Base-by-base conservation (phyloP, 169 alveolate genomes). In the Plasmodium fragile region DNA sequence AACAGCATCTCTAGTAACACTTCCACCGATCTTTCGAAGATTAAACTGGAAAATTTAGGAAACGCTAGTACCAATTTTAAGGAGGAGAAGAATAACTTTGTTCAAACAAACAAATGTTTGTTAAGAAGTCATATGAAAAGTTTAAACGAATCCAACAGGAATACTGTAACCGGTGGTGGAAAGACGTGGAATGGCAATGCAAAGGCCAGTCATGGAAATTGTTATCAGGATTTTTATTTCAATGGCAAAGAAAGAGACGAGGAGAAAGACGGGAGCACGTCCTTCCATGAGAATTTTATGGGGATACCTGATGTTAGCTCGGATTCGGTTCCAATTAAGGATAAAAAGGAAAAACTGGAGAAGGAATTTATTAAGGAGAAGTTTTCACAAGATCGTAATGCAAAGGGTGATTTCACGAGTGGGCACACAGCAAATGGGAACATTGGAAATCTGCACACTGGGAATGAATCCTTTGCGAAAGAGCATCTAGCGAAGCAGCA, bases 361-460 rank as follows among this genome's bases (percentile, higher is more conserved):
- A 41, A 8, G 4, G 59, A 81, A 11, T 81, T 81, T 81, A 25
- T 55, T 22, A 81, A 22, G 59, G 79, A 81, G 22, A 16, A 81
- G 16, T 81, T 81, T 55, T 32, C 70, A 22, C 59, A 53, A n/a
- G 80, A 85, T 10, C 75, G 0, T 22, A 2, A 8, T 6, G n/a
- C 30, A 7, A 79, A 25, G 55, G 65, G 32, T 11, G 7, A 79
- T 8, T 79, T 79, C 30, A 30, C 32, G 13, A 6, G 59, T 49
- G 59, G 1, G 52, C 11, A 41, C 52, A 41, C 8, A 8, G 13
- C 52, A 41, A 16, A 55, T 5, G 72, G 36, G 41, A 8, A 22
- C n/a, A 8, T 18, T 22, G 5, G 3, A 34, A 79, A 18, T 18
- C 6, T 0, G 73, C 28, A 65, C n/a, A 7, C 2, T 65, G 36